These are phyloP conservation scores for Cladosporium sp. DNA, from an alignment of 2,329 filamentous ascomycete genomes.

Conservation along the genomic window DNA sequence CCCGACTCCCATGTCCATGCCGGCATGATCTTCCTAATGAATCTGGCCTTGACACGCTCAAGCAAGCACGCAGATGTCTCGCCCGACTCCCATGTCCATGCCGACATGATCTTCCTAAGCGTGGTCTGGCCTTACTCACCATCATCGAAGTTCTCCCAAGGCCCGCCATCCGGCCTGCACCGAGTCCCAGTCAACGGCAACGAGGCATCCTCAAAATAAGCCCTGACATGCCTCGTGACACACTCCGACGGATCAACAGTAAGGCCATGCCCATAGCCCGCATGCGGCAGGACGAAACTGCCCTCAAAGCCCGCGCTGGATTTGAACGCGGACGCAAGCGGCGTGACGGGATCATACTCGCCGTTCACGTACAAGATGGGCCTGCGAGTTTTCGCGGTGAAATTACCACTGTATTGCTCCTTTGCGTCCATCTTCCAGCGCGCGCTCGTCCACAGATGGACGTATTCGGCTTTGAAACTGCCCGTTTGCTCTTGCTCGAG, in stretches of 20 bases:
- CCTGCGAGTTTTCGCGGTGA: constrained; percentile 42
- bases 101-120: too few relatives aligned
- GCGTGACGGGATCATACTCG: constrained; percentile 57
- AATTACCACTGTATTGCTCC: constrained; percentile 19
- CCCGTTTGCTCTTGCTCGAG: background rate
- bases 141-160: too few relatives aligned
- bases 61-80: too few relatives aligned
- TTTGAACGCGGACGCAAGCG: constrained; percentile 45
- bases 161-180: background rate
- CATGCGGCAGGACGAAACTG: constrained; percentile 42
- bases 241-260: constrained; percentile 35
- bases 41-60: too few relatives aligned
- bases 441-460: background rate
- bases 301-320: constrained; percentile 41
- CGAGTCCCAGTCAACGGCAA: background rate
- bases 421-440: background rate
- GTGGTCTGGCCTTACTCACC: too few relatives aligned
- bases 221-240: background rate
- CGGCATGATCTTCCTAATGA: too few relatives aligned
- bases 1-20: too few relatives aligned
- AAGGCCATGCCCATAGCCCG: constrained; percentile 32
- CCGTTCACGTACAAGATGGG: constrained; percentile 57
- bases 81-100: too few relatives aligned
- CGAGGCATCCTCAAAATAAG: background rate
- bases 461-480: background rate